phyloP scores from a whole-genome alignment of 2,329 filamentous ascomycete genomes.

The Fusarium metavorans region DNA sequence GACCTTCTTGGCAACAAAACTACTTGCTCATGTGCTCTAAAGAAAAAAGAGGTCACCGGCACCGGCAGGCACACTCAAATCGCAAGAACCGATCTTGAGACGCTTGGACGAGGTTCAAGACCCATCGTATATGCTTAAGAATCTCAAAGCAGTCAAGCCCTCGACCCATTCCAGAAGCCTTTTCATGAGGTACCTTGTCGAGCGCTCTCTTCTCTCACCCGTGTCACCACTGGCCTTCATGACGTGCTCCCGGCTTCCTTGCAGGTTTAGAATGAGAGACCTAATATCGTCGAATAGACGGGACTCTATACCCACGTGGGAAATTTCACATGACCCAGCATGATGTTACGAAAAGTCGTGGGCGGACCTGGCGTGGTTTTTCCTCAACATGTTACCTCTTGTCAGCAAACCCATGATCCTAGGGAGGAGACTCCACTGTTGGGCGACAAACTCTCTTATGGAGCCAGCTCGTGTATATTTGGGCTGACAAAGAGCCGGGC shows the following conservation, averaged over 20 bases:
- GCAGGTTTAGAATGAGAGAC: not conserved
- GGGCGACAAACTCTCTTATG: conserved; percentile 1
- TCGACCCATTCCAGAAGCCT: not conserved
- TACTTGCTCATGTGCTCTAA: not conserved
- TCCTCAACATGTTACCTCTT: conserved; percentile 3
- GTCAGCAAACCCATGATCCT: conserved; percentile 1
- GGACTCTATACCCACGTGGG: conserved; percentile 1
- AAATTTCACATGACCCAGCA: conserved; percentile 17
- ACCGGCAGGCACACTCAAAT: not conserved
- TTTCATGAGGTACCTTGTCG: not conserved
- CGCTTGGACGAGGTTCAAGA: not conserved
- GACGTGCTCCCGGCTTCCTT: not conserved
- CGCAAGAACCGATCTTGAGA: not conserved
- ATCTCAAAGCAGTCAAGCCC: conserved; percentile 3
- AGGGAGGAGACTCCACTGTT: conserved; percentile 18
- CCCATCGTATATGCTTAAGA: not conserved
- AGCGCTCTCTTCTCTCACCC: not conserved
- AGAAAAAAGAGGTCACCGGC: not conserved
- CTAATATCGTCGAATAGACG: not conserved
- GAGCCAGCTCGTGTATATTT: not conserved
- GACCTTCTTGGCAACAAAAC: not conserved
- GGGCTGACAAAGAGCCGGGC: conserved; percentile 5
- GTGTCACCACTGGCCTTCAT: not conserved
- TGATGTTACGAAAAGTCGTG: conserved; percentile 13
- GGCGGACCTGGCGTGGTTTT: conserved; percentile 4